Evolutionary conservation across 2,329 filamentous ascomycete species (phyloP), one percentile per base, ranked within the genome.

Genomic region (Colletotrichum cereale): DNA sequence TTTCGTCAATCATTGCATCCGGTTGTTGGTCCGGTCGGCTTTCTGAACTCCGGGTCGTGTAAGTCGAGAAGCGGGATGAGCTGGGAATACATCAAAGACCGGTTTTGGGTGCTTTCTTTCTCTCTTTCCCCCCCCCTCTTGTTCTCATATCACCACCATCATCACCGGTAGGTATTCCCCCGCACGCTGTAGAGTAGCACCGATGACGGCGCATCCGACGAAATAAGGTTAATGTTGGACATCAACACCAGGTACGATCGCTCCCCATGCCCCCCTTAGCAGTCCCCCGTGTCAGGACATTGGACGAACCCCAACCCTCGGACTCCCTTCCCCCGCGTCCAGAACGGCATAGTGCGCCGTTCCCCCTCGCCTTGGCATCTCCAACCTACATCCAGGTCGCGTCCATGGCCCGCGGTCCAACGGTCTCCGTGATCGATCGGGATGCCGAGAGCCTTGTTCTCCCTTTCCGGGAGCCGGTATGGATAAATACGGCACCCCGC

Each of bases 381-480:
- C 68, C 68, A 56, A 68, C 29, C 29, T 48, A 34, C 47, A 11
- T 50, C 16, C 42, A 47, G 36, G 44, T 47, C 38, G 52, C 21
- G 14, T 44, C 42, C 65, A 34, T 63, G 68, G 65, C 65, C 55
- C 44, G 65, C 68, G 68, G 68, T 38, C 52, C 65, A 71, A 63
- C 68, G 53, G 24, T 26, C 68, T 68, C 68, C 68, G 68, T 68
- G 65, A 58, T 63, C 8, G 47, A 68, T 68, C 21, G 24, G 68
- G 68, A 63, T 24, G n/a, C n/a, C n/a, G n/a, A n/a, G n/a, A n/a
- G n/a, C n/a, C n/a, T n/a, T n/a, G n/a, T n/a, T n/a, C n/a, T n/a
- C n/a, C n/a, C n/a, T n/a, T n/a, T n/a, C n/a, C 31, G 24, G 36
- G 21, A 53, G 48, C 2, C n/a, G 12, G 10, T 26, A 34, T 29